Conservation (phyloP, 2,329 filamentous ascomycete genomes). For the Phialemonium atrogriseum region DNA sequence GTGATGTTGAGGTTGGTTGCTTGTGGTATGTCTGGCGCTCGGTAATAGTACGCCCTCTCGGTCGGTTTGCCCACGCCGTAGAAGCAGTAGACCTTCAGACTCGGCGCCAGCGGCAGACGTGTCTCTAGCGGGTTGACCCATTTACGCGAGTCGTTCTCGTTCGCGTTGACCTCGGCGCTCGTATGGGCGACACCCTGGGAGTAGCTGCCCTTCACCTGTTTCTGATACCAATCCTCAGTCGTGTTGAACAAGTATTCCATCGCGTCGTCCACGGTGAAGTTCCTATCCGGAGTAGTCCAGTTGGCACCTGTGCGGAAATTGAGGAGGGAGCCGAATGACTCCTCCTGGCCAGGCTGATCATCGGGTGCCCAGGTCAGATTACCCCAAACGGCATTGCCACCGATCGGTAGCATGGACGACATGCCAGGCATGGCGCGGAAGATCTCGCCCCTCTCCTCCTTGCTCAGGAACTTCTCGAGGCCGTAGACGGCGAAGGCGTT, state of each 20-base stretch:
- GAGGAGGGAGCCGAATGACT: conserved; percentile 72
- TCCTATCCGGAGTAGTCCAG: conserved; percentile 55
- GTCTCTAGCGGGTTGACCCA: conserved; percentile 96
- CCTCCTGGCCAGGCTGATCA: conserved; percentile 63
- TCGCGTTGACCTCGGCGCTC: conserved; percentile 68
- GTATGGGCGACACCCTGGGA: conserved; percentile 85
- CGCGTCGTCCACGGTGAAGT: conserved; percentile 74
- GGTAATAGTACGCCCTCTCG: conserved; percentile 88
- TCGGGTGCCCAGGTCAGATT: conserved; percentile 83
- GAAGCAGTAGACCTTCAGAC: conserved; percentile 93
- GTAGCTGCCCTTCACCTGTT: conserved; percentile 66
- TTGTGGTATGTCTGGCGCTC: conserved; percentile 54
- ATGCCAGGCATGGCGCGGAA: conserved; percentile 97
- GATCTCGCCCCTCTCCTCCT: conserved; percentile 83
- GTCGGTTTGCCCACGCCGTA: conserved; percentile 93
- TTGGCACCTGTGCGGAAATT: conserved; percentile 69
- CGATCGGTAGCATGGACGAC: conserved; percentile 92
- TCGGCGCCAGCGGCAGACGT: conserved; percentile 76
- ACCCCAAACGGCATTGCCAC: conserved; percentile 92
- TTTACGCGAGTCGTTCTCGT: conserved; percentile 67
- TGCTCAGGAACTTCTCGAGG: conserved; percentile 88
- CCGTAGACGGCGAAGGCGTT: conserved; percentile 96
- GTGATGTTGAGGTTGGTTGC: conserved; percentile 65
- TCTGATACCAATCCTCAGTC: conserved; percentile 77
- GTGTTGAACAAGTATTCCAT: conserved; percentile 70